These are phyloP conservation scores for Mercurialis annua DNA, from an alignment of 345 rosid species.

Conservation along the genomic window DNA sequence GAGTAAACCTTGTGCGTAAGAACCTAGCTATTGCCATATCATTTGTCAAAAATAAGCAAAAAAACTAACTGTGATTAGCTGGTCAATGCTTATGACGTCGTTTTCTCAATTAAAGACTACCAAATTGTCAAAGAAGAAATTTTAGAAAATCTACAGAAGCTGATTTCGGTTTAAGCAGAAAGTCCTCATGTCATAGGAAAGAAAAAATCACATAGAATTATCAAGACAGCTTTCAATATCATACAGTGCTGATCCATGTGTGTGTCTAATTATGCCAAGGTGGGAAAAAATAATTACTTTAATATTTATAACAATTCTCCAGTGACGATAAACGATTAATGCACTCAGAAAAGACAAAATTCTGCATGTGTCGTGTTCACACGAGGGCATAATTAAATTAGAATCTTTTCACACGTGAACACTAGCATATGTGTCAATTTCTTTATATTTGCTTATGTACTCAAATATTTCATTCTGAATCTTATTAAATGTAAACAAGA, in stretches of 20 bases:
- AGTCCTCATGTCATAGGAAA: neutral
- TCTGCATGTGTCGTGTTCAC: neutral
- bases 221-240: neutral
- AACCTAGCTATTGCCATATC: neutral
- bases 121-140: neutral
- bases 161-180: neutral
- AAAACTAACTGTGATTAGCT: neutral
- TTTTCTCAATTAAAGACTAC: conserved; percentile 2
- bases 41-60: neutral
- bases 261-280: neutral
- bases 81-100: neutral
- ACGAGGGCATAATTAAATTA: neutral
- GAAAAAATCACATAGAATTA: neutral
- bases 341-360: neutral
- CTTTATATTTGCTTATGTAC: neutral
- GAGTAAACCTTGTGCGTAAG: conserved; percentile 11
- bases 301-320: neutral
- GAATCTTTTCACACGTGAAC: neutral
- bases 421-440: neutral
- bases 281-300: neutral
- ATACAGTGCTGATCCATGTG: neutral
- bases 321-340: neutral
- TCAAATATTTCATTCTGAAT: neutral
- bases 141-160: neutral
- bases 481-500: neutral